These are phyloP conservation scores for Gymnopilus dilepis DNA, from an alignment of 768 basidiomycete genomes.

Conservation along the genomic window DNA sequence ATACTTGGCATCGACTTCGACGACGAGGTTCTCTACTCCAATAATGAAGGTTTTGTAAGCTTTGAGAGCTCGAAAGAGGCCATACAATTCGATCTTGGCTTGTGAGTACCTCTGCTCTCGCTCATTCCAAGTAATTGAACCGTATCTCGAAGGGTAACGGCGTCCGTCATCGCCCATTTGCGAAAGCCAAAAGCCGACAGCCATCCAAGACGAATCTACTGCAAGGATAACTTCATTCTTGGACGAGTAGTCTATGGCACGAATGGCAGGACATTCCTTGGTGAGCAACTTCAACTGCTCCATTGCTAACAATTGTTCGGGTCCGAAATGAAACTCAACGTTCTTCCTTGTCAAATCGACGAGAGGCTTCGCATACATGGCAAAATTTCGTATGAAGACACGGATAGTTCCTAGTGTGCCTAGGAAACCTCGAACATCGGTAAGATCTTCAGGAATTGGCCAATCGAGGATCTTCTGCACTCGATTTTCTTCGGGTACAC, in stretches of 20 bases:
- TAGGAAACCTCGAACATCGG: constrained; percentile 34
- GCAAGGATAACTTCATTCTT: constrained; percentile 24
- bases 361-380: constrained; percentile 24
- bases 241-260: constrained; percentile 18
- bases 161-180: constrained; percentile 19
- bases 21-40: constrained; percentile 28
- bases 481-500: constrained; percentile 26
- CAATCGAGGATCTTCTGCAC: constrained; percentile 36
- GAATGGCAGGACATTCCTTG: constrained; percentile 23
- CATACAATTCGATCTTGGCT: constrained; percentile 37
- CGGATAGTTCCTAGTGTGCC: constrained; percentile 30
- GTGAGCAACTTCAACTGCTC: constrained; percentile 19
- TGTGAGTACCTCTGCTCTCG: constrained; percentile 32
- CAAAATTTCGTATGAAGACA: constrained; percentile 36
- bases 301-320: constrained; percentile 24
- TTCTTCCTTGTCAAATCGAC: constrained; percentile 32
- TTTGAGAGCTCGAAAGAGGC: constrained; percentile 29
- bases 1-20: constrained; percentile 38
- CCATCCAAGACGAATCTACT: constrained; percentile 27
- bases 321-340: constrained; percentile 33
- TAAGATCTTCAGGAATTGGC: constrained; percentile 27
- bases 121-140: constrained; percentile 27
- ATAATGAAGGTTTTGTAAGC: constrained; percentile 27
- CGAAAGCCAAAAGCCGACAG: constrained; percentile 21
- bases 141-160: constrained; percentile 24